These are phyloP conservation scores for Artemisia annua DNA, from an alignment of 129 eudicot species.

Conservation along the genomic window DNA sequence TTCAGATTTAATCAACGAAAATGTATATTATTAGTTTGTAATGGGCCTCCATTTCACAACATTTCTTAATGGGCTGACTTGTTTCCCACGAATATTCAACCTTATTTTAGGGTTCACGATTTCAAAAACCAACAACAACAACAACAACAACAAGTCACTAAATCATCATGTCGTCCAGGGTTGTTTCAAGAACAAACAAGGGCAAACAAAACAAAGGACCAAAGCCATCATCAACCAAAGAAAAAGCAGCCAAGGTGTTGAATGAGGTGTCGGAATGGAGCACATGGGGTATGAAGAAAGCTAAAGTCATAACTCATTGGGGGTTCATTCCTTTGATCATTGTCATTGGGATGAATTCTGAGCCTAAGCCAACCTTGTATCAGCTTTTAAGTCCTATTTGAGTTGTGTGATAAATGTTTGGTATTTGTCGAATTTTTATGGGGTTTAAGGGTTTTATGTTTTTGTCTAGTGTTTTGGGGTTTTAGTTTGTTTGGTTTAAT, in stretches of 20 bases:
- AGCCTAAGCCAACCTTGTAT: slow-evolving; percentile 70
- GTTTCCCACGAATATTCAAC: not conserved
- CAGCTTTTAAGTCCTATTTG: slow-evolving; percentile 78
- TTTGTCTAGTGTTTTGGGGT: slow-evolving; percentile 15
- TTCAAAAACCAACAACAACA: not conserved
- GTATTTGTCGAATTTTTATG: slow-evolving; percentile 19
- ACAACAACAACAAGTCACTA: not conserved
- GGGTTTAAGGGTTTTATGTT: too few species aligned
- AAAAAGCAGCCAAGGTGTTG: slow-evolving; percentile 29
- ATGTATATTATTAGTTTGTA: not conserved
- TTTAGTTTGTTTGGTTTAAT: not conserved
- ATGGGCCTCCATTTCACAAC: not conserved
- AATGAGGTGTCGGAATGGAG: slow-evolving; percentile 61
- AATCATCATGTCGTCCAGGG: slow-evolving; percentile 33
- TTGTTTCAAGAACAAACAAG: slow-evolving; percentile 39
- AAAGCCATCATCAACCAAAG: slow-evolving; percentile 31
- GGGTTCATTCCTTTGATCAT: slow-evolving; percentile 82
- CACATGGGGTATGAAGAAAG: slow-evolving; percentile 79
- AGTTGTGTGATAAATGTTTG: slow-evolving; percentile 1
- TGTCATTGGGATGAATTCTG: slow-evolving; percentile 84
- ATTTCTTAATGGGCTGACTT: not conserved
- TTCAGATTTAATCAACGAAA: not conserved
- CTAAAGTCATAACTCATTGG: slow-evolving; percentile 74
- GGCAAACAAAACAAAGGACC: slow-evolving; percentile 46
- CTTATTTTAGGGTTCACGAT: slow-evolving; percentile 10